Evolutionary conservation across 192 early-diverging fungal genomes (phyloP).

Genomic region (Chytriomyces hyalinus): DNA sequence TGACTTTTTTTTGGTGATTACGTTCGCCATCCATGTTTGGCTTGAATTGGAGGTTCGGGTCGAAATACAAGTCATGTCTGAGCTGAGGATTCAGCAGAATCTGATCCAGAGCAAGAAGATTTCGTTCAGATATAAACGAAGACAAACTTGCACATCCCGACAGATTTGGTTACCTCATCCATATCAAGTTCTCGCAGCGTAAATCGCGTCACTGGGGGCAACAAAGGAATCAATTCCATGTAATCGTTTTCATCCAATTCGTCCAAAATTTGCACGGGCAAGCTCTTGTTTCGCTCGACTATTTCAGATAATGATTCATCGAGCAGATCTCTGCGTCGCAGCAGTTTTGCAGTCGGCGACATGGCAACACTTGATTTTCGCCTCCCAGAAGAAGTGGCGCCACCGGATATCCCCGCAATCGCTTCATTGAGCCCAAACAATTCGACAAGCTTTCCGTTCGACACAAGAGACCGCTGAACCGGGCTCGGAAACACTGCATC

Average conservation of each 20-base stretch:
- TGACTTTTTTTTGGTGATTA: constrained; percentile 66
- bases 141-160: not conserved
- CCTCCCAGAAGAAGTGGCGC: not conserved
- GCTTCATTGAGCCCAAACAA: constrained; percentile 13
- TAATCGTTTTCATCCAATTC: constrained; percentile 49
- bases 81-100: constrained; percentile 85
- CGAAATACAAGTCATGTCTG: constrained; percentile 88
- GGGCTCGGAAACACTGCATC: not conserved
- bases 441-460: not conserved
- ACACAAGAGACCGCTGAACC: not conserved
- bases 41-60: constrained; percentile 87
- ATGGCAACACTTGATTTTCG: constrained; percentile 10
- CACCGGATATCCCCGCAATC: not conserved
- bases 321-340: constrained; percentile 1
- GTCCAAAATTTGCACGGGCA: constrained; percentile 46
- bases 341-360: constrained; percentile 6
- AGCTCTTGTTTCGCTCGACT: constrained; percentile 36
- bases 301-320: constrained; percentile 37
- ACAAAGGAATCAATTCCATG: constrained; percentile 46
- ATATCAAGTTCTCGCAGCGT: constrained; percentile 85
- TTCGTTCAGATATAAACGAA: not conserved
- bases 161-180: constrained; percentile 41
- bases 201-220: constrained; percentile 83
- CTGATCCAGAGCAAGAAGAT: constrained; percentile 9
- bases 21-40: constrained; percentile 80